Evolutionary conservation across 176 grass and related monocot species (phyloP), one percentile per base, ranked within the genome.

Genomic region (Ensete glaucum): DNA sequence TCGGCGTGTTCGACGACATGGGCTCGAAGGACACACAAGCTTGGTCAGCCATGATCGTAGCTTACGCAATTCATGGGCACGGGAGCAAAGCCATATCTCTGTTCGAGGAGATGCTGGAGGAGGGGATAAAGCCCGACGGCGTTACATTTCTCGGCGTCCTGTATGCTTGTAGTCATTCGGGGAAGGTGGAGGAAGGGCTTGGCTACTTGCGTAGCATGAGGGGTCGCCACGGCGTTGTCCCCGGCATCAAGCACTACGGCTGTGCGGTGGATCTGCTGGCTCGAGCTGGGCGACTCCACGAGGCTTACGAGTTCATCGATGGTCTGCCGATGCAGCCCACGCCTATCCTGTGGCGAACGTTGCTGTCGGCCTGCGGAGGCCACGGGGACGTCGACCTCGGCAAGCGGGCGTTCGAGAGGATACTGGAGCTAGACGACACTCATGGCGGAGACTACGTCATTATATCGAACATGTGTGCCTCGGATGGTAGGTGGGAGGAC

Each of bases 381-480:
- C 80, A 76, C 11, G 80, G 73, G 3, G 64, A 70, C 8, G 80
- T 82, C 11, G 73, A 82, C 69, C 72, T 82, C 50, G 80, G 80
- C 51, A 75, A 76, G 64, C 62, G 3, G n/a, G 87, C 87, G 53
- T 89, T 92, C 69, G 84, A 85, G 70, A 89, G 79, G 77, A 92
- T 89, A 83, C 84, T 92, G 20, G 82, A 89, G 65, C 80, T 89
- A 25, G 90, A 92, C 29, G 90, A 89, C 84, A 81, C 90, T 54
- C 90, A 92, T 76, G 90, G 90, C 24, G 87, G 87, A 13, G 90
- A 92, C 56, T 92, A 85, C 43, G 90, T 89, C 67, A 87, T 92
- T 58, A 82, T 85, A 77, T 92, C 90, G 1, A 92, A 92, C 74
- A 87, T 92, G 73, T 89, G 87, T 8, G 84, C 90, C 13, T 87